These are phyloP conservation scores for Jackrogersella minutella DNA, from an alignment of 495 filamentous ascomycete species.

Conservation along the genomic window DNA sequence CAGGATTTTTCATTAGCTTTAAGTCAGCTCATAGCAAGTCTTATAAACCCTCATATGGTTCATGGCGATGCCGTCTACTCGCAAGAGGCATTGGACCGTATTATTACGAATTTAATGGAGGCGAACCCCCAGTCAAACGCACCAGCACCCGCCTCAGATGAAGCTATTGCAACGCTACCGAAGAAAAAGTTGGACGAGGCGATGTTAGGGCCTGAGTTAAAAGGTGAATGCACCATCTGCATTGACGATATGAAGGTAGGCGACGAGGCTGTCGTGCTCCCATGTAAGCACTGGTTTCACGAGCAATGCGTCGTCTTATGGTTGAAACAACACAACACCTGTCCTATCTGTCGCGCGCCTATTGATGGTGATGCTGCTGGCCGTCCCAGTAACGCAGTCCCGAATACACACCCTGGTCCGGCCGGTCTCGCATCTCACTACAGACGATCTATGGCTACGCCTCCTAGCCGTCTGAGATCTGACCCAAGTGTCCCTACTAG, in stretches of 20 bases:
- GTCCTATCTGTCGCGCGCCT: slow-evolving; percentile 83
- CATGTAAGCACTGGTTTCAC: slow-evolving; percentile 94
- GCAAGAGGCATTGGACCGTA: slow-evolving; percentile 88
- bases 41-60: slow-evolving; percentile 67
- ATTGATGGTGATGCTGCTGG: slow-evolving; percentile 60
- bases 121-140: slow-evolving; percentile 76
- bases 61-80: slow-evolving; percentile 89
- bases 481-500: slow-evolving; percentile 14
- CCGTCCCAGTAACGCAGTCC: slow-evolving; percentile 22
- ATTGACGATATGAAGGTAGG: slow-evolving; percentile 84
- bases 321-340: slow-evolving; percentile 89
- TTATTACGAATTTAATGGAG: slow-evolving; percentile 89
- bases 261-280: slow-evolving; percentile 78
- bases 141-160: slow-evolving; percentile 79
- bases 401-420: slow-evolving; percentile 14
- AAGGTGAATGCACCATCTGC: slow-evolving; percentile 88
- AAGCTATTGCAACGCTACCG: slow-evolving; percentile 76
- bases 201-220: slow-evolving; percentile 67
- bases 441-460: slow-evolving; percentile 12
- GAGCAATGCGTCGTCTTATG: slow-evolving; percentile 77
- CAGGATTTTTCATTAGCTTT: slow-evolving; percentile 43
- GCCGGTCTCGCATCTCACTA: slow-evolving; percentile 18
- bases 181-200: slow-evolving; percentile 70
- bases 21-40: slow-evolving; percentile 54
- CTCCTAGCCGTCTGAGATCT: slow-evolving; percentile 28